A percentile compares a stretch with the other conserved stretches of the same genome.
These are phyloP conservation scores for Huiozyma sinensis DNA, from an alignment of 805 yeast species.

Conservation along the genomic window DNA sequence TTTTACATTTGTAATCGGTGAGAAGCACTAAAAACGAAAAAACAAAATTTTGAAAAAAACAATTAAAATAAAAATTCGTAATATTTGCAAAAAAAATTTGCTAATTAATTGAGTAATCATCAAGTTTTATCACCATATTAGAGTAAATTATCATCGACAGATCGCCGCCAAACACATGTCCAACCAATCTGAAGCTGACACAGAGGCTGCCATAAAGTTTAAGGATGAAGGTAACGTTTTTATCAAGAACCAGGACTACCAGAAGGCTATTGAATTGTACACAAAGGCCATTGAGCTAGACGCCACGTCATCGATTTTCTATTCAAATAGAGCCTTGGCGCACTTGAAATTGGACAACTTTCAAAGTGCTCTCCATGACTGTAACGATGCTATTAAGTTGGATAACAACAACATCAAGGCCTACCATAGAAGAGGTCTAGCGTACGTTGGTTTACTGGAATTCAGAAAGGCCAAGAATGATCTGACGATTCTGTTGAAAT, in stretches of 20 bases:
- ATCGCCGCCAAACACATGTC: constrained; percentile 7
- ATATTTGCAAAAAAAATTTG: too few species aligned
- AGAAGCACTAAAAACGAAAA: too few species aligned
- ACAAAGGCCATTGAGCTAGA: constrained; percentile 64
- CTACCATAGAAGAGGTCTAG: constrained; percentile 78
- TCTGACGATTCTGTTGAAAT: constrained; percentile 49
- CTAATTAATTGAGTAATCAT: too few species aligned
- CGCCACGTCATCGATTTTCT: constrained; percentile 48
- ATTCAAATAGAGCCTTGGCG: constrained; percentile 83
- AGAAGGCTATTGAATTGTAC: constrained; percentile 59
- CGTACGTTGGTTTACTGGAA: constrained; percentile 64
- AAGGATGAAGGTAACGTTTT: constrained; percentile 68
- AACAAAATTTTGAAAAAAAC: too few species aligned
- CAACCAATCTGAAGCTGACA: constrained; percentile 11
- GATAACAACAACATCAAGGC: constrained; percentile 67
- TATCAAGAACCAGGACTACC: constrained; percentile 54
- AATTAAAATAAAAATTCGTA: too few species aligned
- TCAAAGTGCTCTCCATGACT: constrained; percentile 76
- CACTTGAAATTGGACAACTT: constrained; percentile 77
- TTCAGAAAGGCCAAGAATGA: constrained; percentile 66
- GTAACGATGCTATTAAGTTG: constrained; percentile 55
- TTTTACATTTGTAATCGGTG: too few species aligned
- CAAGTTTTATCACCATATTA: neutral
- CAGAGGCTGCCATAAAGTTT: constrained; percentile 34
- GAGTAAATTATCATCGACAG: neutral